Conservation (phyloP, 371 early-diverging fungal species). For the Mortierella sp. region DNA sequence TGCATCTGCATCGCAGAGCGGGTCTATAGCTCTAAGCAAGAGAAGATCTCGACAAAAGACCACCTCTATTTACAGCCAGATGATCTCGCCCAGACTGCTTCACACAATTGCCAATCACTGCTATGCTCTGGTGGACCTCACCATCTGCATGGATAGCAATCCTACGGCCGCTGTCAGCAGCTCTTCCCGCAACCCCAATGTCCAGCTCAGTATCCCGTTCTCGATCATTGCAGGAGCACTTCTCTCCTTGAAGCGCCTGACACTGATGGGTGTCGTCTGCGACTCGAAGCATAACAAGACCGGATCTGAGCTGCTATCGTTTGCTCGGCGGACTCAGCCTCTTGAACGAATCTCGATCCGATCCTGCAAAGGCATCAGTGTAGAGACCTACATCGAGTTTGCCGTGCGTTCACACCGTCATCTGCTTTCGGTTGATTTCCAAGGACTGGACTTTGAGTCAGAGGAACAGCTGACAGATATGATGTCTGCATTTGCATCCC, state of each 20-base stretch:
- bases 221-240: slow-evolving; percentile 49
- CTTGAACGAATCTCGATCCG: slow-evolving; percentile 45
- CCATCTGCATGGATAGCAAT: slow-evolving; percentile 43
- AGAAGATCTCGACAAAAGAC: slow-evolving; percentile 48
- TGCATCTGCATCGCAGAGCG: background rate
- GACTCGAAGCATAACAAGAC: slow-evolving; percentile 45
- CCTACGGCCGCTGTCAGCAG: background rate
- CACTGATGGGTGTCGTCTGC: slow-evolving; percentile 42
- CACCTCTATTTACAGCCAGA: slow-evolving; percentile 43
- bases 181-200: background rate
- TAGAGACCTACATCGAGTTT: slow-evolving; percentile 30
- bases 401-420: slow-evolving; percentile 26
- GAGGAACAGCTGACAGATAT: slow-evolving; percentile 36
- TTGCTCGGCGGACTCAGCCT: slow-evolving; percentile 35
- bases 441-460: slow-evolving; percentile 38
- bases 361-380: slow-evolving; percentile 36
- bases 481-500: slow-evolving; percentile 31
- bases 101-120: slow-evolving; percentile 46
- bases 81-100: slow-evolving; percentile 51
- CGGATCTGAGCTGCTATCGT: slow-evolving; percentile 39
- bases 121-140: slow-evolving; percentile 47
- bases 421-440: slow-evolving; percentile 32
- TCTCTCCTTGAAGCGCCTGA: slow-evolving; percentile 38
- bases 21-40: slow-evolving; percentile 12
- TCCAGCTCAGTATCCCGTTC: slow-evolving; percentile 40